These are phyloP conservation scores for Phytophthora sojae DNA, from an alignment of 352 stramenopile species.

Conservation along the genomic window DNA sequence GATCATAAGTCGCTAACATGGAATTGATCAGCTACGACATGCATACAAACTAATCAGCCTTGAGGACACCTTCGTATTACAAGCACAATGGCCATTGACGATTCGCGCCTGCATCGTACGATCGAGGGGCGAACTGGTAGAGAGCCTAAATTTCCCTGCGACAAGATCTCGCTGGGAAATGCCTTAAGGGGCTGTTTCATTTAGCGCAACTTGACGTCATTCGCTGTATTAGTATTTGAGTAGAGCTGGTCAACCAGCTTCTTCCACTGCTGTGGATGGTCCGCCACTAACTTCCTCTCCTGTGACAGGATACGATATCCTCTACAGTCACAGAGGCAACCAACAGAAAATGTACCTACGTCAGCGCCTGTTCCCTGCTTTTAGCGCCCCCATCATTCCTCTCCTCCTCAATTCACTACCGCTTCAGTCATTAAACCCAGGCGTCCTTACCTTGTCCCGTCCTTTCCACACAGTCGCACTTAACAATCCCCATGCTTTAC, in stretches of 20 bases:
- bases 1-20: no score
- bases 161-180: neutral
- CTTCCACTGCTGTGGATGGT: neutral
- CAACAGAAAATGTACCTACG: slow-evolving; percentile 22
- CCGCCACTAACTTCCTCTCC: neutral
- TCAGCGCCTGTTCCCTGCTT: neutral
- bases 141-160: neutral
- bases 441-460: slow-evolving; percentile 4
- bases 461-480: slow-evolving; percentile 1
- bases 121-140: neutral
- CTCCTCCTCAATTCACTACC: neutral
- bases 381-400: neutral
- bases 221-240: neutral
- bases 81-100: neutral
- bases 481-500: neutral
- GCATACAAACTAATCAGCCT: no score
- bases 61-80: no score
- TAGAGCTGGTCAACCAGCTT: neutral
- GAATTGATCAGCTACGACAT: no score
- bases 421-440: neutral
- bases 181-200: no score
- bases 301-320: neutral
- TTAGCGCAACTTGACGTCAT: neutral
- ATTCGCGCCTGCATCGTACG: neutral
- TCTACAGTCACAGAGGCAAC: neutral